Evolutionary conservation across 1,284 basidiomycete species (phyloP), one percentile per base, ranked within the genome.

Genomic region (Takashimella koratensis): DNA sequence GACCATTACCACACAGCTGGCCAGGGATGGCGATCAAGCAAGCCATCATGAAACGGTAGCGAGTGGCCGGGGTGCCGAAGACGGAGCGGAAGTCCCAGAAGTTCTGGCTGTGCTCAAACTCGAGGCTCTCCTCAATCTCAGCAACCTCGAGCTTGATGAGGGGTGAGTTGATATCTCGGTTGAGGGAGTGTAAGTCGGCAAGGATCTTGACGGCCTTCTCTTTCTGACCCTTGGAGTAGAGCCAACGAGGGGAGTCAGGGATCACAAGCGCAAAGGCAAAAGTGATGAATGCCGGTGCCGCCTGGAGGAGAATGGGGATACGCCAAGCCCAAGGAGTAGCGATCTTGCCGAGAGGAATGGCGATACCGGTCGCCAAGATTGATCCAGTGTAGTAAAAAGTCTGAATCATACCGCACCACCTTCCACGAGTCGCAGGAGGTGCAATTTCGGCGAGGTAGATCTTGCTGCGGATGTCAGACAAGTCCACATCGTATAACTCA

Each of bases 41-140:
- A 45, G 81, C 79, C 76, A 83, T 79, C 49, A 75, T 77, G 21
- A 78, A 74, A n/a, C 81, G 74, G 65, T 80, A 80, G 19, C 81
- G 73, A 62, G 79, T 77, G 5, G 76, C 74, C 8, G 67, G 66
- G 26, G 75, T 80, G 43, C 45, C 74, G 72, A 83, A 81, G 23
- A 83, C 59, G 3, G 79, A 77, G 22, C 81, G 70, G 73, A 81
- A 82, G 63, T 83, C 81, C 81, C 81, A 83, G 77, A 78, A 82
- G 26, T 60, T 57, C 54, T 67, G 60, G 12, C 63, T 62, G 6
- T 67, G 67, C 23, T 53, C 41, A 16, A 68, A 52, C 2, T 53
- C 51, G 52, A 82, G 78, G 57, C 77, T 78, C 66, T 81, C 80
- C 53, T 80, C 77, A 41, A 83, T 81, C 62, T 83, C 82, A 43